Conservation (phyloP, 1,284 basidiomycete genomes). For the Apiotrichum siamense region DNA sequence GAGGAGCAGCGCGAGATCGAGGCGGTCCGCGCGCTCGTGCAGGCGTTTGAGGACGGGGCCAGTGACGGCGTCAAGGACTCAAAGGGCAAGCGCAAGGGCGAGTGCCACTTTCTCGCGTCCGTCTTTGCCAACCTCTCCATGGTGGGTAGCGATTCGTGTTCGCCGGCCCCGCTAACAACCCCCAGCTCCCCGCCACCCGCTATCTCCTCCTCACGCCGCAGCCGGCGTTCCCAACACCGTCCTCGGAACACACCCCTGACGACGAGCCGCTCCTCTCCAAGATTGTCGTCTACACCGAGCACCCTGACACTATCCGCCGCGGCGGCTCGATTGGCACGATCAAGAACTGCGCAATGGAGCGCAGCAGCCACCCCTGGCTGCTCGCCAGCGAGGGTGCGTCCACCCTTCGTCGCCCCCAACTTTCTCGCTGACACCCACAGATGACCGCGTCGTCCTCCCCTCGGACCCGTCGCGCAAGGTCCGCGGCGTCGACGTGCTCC, state of each 20-base stretch:
- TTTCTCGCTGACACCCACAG: conserved; percentile 1
- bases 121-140: conserved; percentile 85
- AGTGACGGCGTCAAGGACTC: conserved; percentile 52
- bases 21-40: conserved; percentile 70
- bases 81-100: conserved; percentile 57
- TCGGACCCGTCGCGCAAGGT: conserved; percentile 49
- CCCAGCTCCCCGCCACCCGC: conserved; percentile 39
- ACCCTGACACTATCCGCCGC: conserved; percentile 72
- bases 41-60: conserved; percentile 76
- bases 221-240: conserved; percentile 42
- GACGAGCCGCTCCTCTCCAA: conserved; percentile 74
- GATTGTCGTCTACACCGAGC: conserved; percentile 79
- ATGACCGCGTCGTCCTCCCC: conserved; percentile 43
- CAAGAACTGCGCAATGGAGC: conserved; percentile 54
- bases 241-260: conserved; percentile 22
- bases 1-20: conserved; percentile 54
- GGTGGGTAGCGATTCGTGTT: conserved; percentile 50
- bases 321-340: conserved; percentile 78
- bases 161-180: background rate
- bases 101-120: conserved; percentile 79
- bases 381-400: conserved; percentile 30
- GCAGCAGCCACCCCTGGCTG: conserved; percentile 41
- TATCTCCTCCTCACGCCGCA: conserved; percentile 37
- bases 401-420: conserved; percentile 15
- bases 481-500: conserved; percentile 73